Evolutionary conservation across 495 filamentous ascomycete species (phyloP).

Genomic region (Opeltia flavorubescens): DNA sequence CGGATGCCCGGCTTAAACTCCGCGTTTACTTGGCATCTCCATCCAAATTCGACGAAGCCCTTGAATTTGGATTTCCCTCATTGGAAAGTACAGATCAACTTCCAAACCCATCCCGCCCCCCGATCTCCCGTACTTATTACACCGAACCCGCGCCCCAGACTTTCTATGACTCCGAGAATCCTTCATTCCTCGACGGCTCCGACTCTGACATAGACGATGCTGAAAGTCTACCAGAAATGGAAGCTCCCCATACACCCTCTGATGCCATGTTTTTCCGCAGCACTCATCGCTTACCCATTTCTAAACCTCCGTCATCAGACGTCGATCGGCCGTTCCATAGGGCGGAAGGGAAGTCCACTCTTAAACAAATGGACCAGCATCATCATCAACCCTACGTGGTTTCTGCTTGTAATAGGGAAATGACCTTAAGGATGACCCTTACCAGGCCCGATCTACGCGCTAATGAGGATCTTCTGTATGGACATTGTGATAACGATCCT

Average conservation of each 20-base stretch:
- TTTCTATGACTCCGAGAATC: slow-evolving; percentile 32
- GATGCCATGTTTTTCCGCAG: slow-evolving; percentile 13
- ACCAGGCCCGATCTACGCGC: slow-evolving; percentile 70
- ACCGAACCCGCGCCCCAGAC: slow-evolving; percentile 18
- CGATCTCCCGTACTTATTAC: slow-evolving; percentile 10
- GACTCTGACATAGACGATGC: slow-evolving; percentile 31
- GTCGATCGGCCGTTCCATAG: neutral
- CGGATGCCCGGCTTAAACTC: slow-evolving; percentile 74
- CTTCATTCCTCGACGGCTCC: slow-evolving; percentile 16
- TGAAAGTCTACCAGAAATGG: slow-evolving; percentile 29
- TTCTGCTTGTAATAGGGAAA: slow-evolving; percentile 60
- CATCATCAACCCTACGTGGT: slow-evolving; percentile 23
- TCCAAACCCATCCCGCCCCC: slow-evolving; percentile 7
- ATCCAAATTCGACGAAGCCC: slow-evolving; percentile 89
- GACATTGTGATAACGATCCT: slow-evolving; percentile 36
- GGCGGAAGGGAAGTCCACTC: neutral
- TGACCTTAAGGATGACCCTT: slow-evolving; percentile 90
- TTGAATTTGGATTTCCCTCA: slow-evolving; percentile 85
- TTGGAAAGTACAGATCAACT: slow-evolving; percentile 23
- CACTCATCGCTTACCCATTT: slow-evolving; percentile 10
- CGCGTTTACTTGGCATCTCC: slow-evolving; percentile 81
- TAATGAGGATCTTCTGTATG: slow-evolving; percentile 45
- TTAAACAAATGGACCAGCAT: neutral
- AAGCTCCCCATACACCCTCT: slow-evolving; percentile 19
- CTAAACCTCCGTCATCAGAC: neutral